Percentiles rank a stretch among this genome's conserved stretches.
Conservation (phyloP, 2,329 filamentous ascomycete species). For the Diplodia sapinea region DNA sequence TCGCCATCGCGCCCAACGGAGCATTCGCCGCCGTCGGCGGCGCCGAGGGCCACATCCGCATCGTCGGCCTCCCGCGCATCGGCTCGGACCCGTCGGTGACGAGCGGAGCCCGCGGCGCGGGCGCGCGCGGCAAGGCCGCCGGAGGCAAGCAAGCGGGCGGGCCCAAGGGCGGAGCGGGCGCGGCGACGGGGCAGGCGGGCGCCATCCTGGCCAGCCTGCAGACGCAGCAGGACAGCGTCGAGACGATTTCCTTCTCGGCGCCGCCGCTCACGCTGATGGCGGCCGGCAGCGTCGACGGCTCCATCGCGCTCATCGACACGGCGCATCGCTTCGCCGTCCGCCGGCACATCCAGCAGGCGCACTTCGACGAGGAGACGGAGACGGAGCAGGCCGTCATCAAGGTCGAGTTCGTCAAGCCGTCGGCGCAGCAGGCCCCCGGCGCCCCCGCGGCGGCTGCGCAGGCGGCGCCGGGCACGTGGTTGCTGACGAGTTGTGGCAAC, state of each 20-base stretch:
- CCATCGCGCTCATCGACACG: slow-evolving; percentile 85
- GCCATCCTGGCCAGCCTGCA: slow-evolving; percentile 83
- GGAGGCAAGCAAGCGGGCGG: slow-evolving; percentile 52
- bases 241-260: slow-evolving; percentile 72
- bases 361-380: slow-evolving; percentile 68
- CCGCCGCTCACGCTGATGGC: slow-evolving; percentile 66
- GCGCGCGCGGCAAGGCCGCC: slow-evolving; percentile 56
- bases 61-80: slow-evolving; percentile 80
- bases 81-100: slow-evolving; percentile 39
- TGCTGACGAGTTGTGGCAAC: slow-evolving; percentile 87
- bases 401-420: slow-evolving; percentile 77
- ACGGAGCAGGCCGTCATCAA: slow-evolving; percentile 85
- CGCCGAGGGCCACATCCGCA: slow-evolving; percentile 81
- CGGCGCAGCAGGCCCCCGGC: slow-evolving; percentile 18
- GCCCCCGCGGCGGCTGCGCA: slow-evolving; percentile 34
- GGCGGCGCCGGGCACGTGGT: slow-evolving; percentile 56
- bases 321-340: slow-evolving; percentile 86
- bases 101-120: slow-evolving; percentile 51
- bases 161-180: slow-evolving; percentile 40
- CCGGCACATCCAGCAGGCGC: slow-evolving; percentile 78
- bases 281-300: slow-evolving; percentile 68
- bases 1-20: slow-evolving; percentile 81
- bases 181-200: slow-evolving; percentile 60
- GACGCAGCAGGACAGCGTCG: slow-evolving; percentile 78
- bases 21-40: slow-evolving; percentile 85